Evolutionary conservation across 352 stramenopile species (phyloP).

Genomic region (Lagenidium giganteum): DNA sequence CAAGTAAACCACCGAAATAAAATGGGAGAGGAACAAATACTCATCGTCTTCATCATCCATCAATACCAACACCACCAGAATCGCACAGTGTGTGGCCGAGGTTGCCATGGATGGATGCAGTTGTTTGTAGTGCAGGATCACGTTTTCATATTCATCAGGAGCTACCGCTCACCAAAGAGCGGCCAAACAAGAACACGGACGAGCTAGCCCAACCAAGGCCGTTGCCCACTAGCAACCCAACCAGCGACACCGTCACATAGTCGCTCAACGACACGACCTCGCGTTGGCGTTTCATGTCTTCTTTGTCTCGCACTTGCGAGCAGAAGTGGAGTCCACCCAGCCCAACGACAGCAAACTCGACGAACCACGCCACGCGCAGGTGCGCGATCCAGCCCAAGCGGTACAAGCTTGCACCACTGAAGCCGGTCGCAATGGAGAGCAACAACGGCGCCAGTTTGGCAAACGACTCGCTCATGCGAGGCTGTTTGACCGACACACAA

Average conservation of each 20-base stretch:
- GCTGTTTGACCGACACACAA: slow-evolving; percentile 9
- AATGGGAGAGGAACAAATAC: no score
- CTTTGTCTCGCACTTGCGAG: slow-evolving; percentile 5
- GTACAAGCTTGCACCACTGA: slow-evolving; percentile 37
- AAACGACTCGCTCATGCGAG: slow-evolving; percentile 56
- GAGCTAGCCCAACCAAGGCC: slow-evolving; percentile 50
- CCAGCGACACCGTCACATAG: slow-evolving; percentile 57
- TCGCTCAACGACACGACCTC: slow-evolving; percentile 67
- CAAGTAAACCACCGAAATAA: no score
- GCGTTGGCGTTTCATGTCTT: slow-evolving; percentile 14
- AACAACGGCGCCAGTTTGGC: slow-evolving; percentile 56
- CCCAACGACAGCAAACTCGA: slow-evolving; percentile 48
- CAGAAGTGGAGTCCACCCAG: slow-evolving; percentile 63
- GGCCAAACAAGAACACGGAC: slow-evolving; percentile 48
- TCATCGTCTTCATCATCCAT: no score
- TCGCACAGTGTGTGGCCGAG: no score
- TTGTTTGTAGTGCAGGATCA: no score
- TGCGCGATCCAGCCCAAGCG: slow-evolving; percentile 27
- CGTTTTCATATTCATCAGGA: no score
- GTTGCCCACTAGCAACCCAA: slow-evolving; percentile 56
- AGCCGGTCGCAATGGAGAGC: slow-evolving; percentile 50
- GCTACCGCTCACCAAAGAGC: slow-evolving; percentile 40
- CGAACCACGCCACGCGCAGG: slow-evolving; percentile 16
- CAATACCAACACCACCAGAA: no score
- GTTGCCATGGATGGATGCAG: no score